These are phyloP conservation scores for Capsella rubella DNA, from an alignment of 441 rosid genomes.

Conservation along the genomic window DNA sequence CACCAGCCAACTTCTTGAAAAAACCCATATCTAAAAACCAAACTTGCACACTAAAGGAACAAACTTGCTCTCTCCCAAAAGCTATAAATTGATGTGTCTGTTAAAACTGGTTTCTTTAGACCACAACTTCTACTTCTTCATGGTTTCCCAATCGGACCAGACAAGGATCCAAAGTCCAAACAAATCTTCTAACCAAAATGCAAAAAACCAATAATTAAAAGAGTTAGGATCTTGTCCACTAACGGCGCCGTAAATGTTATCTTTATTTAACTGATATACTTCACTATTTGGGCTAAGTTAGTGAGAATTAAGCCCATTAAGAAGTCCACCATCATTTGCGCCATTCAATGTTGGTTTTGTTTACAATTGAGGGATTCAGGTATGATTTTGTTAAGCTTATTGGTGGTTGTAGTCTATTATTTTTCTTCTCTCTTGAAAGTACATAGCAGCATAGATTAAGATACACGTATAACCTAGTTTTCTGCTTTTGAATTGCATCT, in stretches of 20 bases:
- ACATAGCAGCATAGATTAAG: too few relatives aligned
- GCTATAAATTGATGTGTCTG: neutral
- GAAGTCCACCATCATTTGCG: neutral
- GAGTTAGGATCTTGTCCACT: too few relatives aligned
- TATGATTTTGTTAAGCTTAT: too few relatives aligned
- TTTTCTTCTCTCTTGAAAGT: too few relatives aligned
- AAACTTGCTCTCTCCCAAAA: neutral
- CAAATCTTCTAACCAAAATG: neutral
- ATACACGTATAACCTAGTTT: too few relatives aligned
- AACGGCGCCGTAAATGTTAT: too few relatives aligned
- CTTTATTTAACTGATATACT: neutral
- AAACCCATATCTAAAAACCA: conserved; percentile 58
- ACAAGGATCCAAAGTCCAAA: neutral
- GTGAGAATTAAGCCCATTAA: conserved; percentile 9
- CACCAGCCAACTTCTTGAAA: conserved; percentile 68
- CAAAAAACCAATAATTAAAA: too few relatives aligned
- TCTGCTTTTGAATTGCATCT: too few relatives aligned
- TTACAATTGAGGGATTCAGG: too few relatives aligned
- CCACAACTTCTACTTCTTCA: neutral
- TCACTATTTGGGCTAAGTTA: neutral
- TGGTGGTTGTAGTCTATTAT: too few relatives aligned
- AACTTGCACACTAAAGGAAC: neutral
- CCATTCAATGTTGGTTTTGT: too few relatives aligned
- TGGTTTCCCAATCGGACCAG: neutral
- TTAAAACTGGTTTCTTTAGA: neutral